A percentile compares a stretch with the other conserved stretches of the same genome.
phyloP scores from a whole-genome alignment of 2,329 filamentous ascomycete species.

The Neonectria faginata region DNA sequence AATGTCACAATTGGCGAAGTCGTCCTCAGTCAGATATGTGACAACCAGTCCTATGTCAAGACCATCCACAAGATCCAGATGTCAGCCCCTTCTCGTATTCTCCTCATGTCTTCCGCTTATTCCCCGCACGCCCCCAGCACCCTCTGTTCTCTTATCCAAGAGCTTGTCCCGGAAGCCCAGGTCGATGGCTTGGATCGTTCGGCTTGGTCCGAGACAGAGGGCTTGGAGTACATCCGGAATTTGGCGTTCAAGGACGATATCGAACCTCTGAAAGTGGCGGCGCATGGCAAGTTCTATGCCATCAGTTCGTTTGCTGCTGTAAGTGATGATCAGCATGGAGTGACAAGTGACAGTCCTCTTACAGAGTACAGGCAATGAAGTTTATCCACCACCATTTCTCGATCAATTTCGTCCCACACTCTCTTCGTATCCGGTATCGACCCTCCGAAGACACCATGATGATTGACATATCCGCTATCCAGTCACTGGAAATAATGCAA shows the following conservation, averaged over 20 bases:
- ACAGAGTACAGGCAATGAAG: slow-evolving; percentile 73
- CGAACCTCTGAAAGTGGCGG: slow-evolving; percentile 81
- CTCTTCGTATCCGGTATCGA: slow-evolving; percentile 86
- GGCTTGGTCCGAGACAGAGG: slow-evolving; percentile 84
- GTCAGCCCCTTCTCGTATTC: slow-evolving; percentile 81
- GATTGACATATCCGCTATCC: slow-evolving; percentile 90
- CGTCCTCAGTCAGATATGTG: slow-evolving; percentile 89
- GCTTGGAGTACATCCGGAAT: slow-evolving; percentile 80
- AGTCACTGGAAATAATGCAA: slow-evolving; percentile 89
- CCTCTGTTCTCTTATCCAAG: slow-evolving; percentile 78
- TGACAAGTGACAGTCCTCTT: not conserved
- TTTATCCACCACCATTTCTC: slow-evolving; percentile 79
- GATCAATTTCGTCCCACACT: slow-evolving; percentile 79
- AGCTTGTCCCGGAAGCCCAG: slow-evolving; percentile 55
- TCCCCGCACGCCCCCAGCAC: slow-evolving; percentile 76
- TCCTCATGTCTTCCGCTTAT: slow-evolving; percentile 79
- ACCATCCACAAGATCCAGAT: slow-evolving; percentile 89
- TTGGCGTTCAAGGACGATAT: slow-evolving; percentile 85
- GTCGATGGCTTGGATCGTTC: slow-evolving; percentile 73
- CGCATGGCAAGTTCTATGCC: slow-evolving; percentile 87
- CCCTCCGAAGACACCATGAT: slow-evolving; percentile 94
- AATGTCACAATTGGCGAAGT: slow-evolving; percentile 88
- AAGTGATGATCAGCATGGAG: slow-evolving; percentile 48
- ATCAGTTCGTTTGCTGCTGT: slow-evolving; percentile 89
- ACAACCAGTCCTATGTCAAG: slow-evolving; percentile 90